Evolutionary conservation across 23 red algal species (phyloP), one percentile per base, ranked within the genome.

Genomic region (Chondrus crispus): DNA sequence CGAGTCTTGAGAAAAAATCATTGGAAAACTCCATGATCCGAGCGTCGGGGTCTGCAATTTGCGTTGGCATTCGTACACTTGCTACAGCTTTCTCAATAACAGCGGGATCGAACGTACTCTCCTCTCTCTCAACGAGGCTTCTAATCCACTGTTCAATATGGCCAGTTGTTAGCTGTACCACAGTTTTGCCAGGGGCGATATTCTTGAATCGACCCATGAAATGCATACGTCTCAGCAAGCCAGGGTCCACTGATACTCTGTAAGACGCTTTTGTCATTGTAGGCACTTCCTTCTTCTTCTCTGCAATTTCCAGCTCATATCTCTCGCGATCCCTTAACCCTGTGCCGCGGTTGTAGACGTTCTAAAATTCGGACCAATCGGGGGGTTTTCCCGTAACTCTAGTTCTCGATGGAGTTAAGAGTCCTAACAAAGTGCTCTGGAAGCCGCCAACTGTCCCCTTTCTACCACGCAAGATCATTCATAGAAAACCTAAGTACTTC

Each of bases 141-240:
- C 13, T 77, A 37, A 83, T 62, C 26, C 55, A 83, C 32, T 83
- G 55, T 24, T 83, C 51, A 14, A 83, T 83, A 22, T 83, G 41
- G 10, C 24, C 78, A 16, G 46, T 28, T 20, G 78, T 83, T n/a
- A 83, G 22, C 46, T 83, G 2, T 14, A 60, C 46, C 10, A 83
- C 46, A 11, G 46, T 12, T 19, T 39, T 60, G 24, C 41, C 41
- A 16, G 78, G 46, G 5, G 78, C 50, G 24, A 83, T 54, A 28
- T 7, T 47, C 32, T 83, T 47, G 46, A 83, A 83, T 38, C 57
- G 28, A 26, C 46, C 50, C 7, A 83, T 53, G 46, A 82, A 82
- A 28, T 58, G 48, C 48, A 82, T 53, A 38, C 57, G 10, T 10
- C 40, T 26, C 13, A 83, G 1, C 24, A 0, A 52, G 24, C n/a